Conservation (phyloP, 148 eudicot species). For the Rhododendron kiyosumense region DNA sequence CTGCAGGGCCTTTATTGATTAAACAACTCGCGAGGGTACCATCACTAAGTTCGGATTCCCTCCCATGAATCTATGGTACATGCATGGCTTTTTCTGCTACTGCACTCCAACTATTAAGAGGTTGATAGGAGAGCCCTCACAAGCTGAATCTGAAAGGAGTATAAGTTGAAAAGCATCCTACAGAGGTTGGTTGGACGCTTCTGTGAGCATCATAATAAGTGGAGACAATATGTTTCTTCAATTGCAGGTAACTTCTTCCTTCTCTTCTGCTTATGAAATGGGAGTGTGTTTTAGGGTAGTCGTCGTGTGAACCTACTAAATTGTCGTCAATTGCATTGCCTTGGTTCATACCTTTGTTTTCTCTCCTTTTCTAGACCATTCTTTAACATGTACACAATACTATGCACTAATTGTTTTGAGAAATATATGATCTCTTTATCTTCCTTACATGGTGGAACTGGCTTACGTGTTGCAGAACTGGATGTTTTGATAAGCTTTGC, state of each 20-base stretch:
- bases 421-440: not conserved
- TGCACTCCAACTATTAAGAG: constrained; percentile 77
- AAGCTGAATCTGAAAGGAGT: constrained; percentile 79
- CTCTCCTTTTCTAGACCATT: not conserved
- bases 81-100: constrained; percentile 83
- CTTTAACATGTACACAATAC: not conserved
- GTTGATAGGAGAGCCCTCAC: constrained; percentile 57
- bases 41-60: not conserved
- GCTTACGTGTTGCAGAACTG: constrained; percentile 55
- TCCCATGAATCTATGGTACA: not conserved
- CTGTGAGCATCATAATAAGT: constrained; percentile 77
- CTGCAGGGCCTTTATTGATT: too few species aligned
- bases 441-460: constrained; percentile 10
- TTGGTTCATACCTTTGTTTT: not conserved
- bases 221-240: constrained; percentile 75
- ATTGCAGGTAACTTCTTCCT: constrained; percentile 58
- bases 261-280: not conserved
- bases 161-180: constrained; percentile 72
- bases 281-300: not conserved
- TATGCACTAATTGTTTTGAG: not conserved
- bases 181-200: constrained; percentile 73
- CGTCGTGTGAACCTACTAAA: not conserved
- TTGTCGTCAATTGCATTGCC: not conserved
- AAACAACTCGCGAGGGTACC: not conserved
- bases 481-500: constrained; percentile 89